Evolutionary conservation across 2,329 filamentous ascomycete species (phyloP), one percentile per base, ranked within the genome.

Genomic region (Aspergillus udagawae): DNA sequence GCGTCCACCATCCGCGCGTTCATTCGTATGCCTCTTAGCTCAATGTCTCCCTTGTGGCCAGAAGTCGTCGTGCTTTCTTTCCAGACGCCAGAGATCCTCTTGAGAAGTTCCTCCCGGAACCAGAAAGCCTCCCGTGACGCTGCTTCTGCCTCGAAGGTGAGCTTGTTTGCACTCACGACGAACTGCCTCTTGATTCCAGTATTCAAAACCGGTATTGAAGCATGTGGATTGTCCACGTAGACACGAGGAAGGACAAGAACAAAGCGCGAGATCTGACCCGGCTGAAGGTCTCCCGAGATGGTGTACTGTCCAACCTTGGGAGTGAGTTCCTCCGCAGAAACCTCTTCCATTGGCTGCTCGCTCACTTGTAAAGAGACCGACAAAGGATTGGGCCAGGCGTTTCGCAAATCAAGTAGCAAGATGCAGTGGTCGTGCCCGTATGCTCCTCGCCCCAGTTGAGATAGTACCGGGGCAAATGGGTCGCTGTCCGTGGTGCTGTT

Each of bases 141-240:
- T 35, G 89, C 84, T 75, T 97, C 92, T 47, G 83, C 84, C 62
- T 94, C 91, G 0, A 91, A 89, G 0, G 89, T 87, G 55, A 92
- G 85, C 65, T 90, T 90, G 68, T 85, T 87, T 17, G 87, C 84
- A 73, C 89, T 94, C 47, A 96, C 90, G 29, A 97, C 90, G 66
- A 96, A 97, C 69, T 97, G 92, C n/a, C 92, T 84, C 68, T 91
- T 88, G n/a, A 88, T 86, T 0, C 88, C 86, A 0, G 89, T 88
- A 63, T 93, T 92, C 9, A 96, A 80, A 1, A 86, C 87, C 0
- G 92, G 92, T 42, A 97, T 90, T 1, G 88, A 80, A 1, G 87
- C 86, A 67, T 92, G 85, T 2, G 91, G 86, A 60, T 94, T 84
- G n/a, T 86, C 81, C 21, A 96, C 73, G 69, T 89, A 90, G 42